phyloP scores from a whole-genome alignment of 2,329 filamentous ascomycete species.

The Triangularia setosa region DNA sequence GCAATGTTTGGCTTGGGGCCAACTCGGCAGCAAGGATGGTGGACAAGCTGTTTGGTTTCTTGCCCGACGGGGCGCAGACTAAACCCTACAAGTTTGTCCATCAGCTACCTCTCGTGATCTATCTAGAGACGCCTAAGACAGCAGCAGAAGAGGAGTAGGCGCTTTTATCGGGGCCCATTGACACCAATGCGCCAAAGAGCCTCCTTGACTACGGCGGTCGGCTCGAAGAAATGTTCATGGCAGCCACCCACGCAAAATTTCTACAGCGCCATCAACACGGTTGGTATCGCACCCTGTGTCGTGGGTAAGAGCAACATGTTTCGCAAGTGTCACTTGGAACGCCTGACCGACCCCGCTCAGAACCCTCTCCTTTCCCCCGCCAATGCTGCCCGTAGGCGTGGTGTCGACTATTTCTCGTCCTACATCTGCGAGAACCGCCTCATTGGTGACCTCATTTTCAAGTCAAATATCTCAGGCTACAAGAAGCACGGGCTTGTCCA shows the following conservation, averaged over 20 bases:
- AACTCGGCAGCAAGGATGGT: slow-evolving; percentile 85
- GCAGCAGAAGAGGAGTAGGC: slow-evolving; percentile 11
- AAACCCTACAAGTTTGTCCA: slow-evolving; percentile 87
- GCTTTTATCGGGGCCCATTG: slow-evolving; percentile 12
- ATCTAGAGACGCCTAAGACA: slow-evolving; percentile 45
- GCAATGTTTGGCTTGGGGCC: slow-evolving; percentile 86
- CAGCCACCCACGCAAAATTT: slow-evolving; percentile 93
- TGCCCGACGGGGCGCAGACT: slow-evolving; percentile 42
- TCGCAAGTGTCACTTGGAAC: slow-evolving; percentile 81
- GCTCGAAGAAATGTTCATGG: slow-evolving; percentile 92
- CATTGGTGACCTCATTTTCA: slow-evolving; percentile 90
- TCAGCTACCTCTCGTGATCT: slow-evolving; percentile 85
- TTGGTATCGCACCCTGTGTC: slow-evolving; percentile 85
- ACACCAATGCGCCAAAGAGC: neutral
- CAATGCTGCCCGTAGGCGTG: slow-evolving; percentile 47
- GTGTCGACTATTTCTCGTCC: slow-evolving; percentile 88
- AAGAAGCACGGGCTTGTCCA: slow-evolving; percentile 79
- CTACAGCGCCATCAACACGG: slow-evolving; percentile 94
- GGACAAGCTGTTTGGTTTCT: slow-evolving; percentile 72
- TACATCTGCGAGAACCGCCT: slow-evolving; percentile 98
- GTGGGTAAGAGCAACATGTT: slow-evolving; percentile 99
- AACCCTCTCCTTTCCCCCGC: slow-evolving; percentile 41
- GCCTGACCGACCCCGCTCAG: slow-evolving; percentile 53
- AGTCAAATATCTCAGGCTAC: slow-evolving; percentile 58
- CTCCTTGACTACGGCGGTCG: slow-evolving; percentile 64